Conservation (phyloP, 2,329 filamentous ascomycete genomes). For the Cryphonectria nitschkei region DNA sequence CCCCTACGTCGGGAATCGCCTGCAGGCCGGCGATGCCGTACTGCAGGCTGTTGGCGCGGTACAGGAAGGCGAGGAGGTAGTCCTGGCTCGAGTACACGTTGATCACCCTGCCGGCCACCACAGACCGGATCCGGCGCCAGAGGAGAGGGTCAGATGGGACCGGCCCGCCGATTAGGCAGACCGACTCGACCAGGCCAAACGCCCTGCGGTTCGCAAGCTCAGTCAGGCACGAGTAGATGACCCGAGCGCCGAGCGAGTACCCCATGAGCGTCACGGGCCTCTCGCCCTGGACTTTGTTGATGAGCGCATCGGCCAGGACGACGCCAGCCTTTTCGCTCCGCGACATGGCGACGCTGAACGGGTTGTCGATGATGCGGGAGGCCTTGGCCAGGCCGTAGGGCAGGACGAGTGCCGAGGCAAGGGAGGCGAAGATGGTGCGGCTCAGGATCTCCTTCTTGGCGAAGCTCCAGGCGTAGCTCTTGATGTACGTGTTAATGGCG, state of each 20-base stretch:
- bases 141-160: slow-evolving; percentile 71
- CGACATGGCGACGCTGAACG: slow-evolving; percentile 75
- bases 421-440: slow-evolving; percentile 68
- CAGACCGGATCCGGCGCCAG: slow-evolving; percentile 77
- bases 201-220: slow-evolving; percentile 76
- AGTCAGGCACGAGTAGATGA: slow-evolving; percentile 82
- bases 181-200: slow-evolving; percentile 83
- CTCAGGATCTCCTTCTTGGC: slow-evolving; percentile 77
- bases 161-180: slow-evolving; percentile 81
- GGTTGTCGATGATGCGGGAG: slow-evolving; percentile 77
- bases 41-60: slow-evolving; percentile 81
- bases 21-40: slow-evolving; percentile 85
- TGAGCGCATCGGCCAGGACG: slow-evolving; percentile 79
- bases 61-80: slow-evolving; percentile 84
- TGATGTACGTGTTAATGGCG: slow-evolving; percentile 71
- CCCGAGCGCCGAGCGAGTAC: slow-evolving; percentile 79
- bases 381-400: slow-evolving; percentile 69
- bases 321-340: slow-evolving; percentile 79
- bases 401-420: slow-evolving; percentile 69
- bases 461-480: slow-evolving; percentile 73
- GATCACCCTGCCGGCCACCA: slow-evolving; percentile 80
- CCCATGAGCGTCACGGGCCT: slow-evolving; percentile 79
- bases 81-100: slow-evolving; percentile 91
- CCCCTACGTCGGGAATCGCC: slow-evolving; percentile 68
- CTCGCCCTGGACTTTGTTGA: slow-evolving; percentile 82